phyloP scores from a whole-genome alignment of 164 flowering plant species.

The Magnolia officinalis region DNA sequence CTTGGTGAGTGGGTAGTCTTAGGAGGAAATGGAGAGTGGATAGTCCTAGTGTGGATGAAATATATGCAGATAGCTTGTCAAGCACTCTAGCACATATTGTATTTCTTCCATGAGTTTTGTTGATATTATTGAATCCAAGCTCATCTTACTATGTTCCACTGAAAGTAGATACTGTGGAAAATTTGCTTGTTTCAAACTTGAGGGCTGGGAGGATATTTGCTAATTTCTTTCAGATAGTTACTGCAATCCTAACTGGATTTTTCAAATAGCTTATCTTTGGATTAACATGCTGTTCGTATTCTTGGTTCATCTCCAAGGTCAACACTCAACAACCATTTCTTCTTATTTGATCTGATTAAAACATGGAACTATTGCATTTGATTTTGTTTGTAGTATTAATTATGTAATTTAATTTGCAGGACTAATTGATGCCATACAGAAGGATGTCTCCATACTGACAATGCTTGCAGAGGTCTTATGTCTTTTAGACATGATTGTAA shows the following conservation, averaged over 20 bases:
- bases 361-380: not conserved
- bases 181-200: not conserved
- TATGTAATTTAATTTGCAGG: constrained; percentile 39
- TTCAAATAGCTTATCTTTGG: not conserved
- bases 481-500: constrained; percentile 95
- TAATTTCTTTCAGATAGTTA: constrained; percentile 1
- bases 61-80: too few relatives aligned
- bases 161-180: not conserved
- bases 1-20: too few relatives aligned
- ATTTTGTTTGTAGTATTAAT: not conserved
- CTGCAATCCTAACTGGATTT: not conserved
- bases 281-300: not conserved
- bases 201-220: not conserved
- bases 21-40: too few relatives aligned
- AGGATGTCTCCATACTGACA: constrained; percentile 80
- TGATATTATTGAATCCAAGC: not conserved
- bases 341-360: not conserved
- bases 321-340: not conserved
- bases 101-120: not conserved
- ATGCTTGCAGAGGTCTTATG: constrained; percentile 90
- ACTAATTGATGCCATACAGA: constrained; percentile 66
- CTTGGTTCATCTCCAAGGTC: not conserved
- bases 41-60: too few relatives aligned
- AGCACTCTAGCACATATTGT: not conserved
- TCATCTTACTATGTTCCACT: not conserved